Evolutionary conservation across 306 rosid genomes (phyloP).

Genomic region (Lathyrus oleraceus): DNA sequence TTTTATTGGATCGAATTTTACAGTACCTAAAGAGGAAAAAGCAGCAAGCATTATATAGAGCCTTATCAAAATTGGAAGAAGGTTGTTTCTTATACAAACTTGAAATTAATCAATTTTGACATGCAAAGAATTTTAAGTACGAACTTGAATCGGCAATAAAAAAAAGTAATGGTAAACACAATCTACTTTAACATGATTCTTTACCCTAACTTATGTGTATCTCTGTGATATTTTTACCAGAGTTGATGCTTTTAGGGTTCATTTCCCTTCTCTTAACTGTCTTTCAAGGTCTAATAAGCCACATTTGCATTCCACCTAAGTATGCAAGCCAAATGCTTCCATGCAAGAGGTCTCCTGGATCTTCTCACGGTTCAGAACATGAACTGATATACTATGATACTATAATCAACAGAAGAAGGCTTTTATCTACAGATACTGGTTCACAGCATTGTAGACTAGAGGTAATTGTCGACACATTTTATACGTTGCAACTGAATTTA

Average conservation of each 20-base stretch:
- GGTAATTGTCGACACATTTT: conserved; percentile 38
- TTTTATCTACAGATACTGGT: conserved; percentile 46
- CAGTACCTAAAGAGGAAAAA: conserved; percentile 45
- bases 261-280: conserved; percentile 83
- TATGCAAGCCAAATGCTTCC: conserved; percentile 73
- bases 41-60: conserved; percentile 53
- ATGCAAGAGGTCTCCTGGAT: conserved; percentile 56
- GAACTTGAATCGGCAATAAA: too few relatives aligned
- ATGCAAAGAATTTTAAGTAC: background rate
- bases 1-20: conserved; percentile 38
- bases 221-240: conserved; percentile 46
- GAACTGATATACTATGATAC: conserved; percentile 36
- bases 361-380: conserved; percentile 39
- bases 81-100: conserved; percentile 47
- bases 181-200: background rate
- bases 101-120: conserved; percentile 11
- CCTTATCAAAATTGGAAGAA: conserved; percentile 75
- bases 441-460: conserved; percentile 41
- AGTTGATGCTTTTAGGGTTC: conserved; percentile 92
- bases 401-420: conserved; percentile 51
- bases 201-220: conserved; percentile 34
- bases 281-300: conserved; percentile 63
- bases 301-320: conserved; percentile 60
- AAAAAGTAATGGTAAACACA: background rate
- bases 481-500: conserved; percentile 4